Evolutionary conservation across 2,329 filamentous ascomycete genomes (phyloP), one percentile per base, ranked within the genome.

Genomic region (Cladosporium sp.): DNA sequence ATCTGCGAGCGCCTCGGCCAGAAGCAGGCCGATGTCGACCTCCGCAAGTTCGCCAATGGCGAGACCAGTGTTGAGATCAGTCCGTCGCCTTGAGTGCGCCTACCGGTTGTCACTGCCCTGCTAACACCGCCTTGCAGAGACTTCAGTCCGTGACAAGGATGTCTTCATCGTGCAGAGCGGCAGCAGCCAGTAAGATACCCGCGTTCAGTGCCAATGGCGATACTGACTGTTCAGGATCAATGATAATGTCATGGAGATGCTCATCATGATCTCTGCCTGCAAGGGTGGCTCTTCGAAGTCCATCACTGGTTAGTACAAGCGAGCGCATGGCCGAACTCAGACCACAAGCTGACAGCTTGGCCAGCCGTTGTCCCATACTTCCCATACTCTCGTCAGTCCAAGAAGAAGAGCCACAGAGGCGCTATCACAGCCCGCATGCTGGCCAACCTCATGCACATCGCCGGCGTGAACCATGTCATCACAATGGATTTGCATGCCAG

Each of bases 231-330:
- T 60, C 70, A 79, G 77, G 77, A 96, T 97, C 81, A 99, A 99
- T 74, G 94, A 99, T 77, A 95, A 91, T 70, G 91, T 99, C 71
- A 97, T 99, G 91, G 94, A 99, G 81, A 83, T 99, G 71, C 83
- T 99, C 71, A 97, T 99, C 75, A 96, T 99, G 90, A 97, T 97
- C 68, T 94, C 90, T 64, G 94, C 94, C 66, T 99, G 94, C 83
- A 97, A 97, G 76, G 92, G 94, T 70, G 94, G 93, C 64, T 97
- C 94, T 56, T 90, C 94, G 62, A 96, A 92, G 79, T 96, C 94
- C 69, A 89, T 97, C 71, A 97, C 93, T 67, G 93, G 93, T 96
- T 80, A 66, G 83, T 74, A 61, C 47, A 39, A 45, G 34, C 36
- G 68, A 40, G 66, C 60, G 34, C 22, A 17, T 28, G 17, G 7